A percentile compares a stretch with the other conserved stretches of the same genome.
These are phyloP conservation scores for Cercospora zeina DNA, from an alignment of 2,329 filamentous ascomycete genomes.

Conservation along the genomic window DNA sequence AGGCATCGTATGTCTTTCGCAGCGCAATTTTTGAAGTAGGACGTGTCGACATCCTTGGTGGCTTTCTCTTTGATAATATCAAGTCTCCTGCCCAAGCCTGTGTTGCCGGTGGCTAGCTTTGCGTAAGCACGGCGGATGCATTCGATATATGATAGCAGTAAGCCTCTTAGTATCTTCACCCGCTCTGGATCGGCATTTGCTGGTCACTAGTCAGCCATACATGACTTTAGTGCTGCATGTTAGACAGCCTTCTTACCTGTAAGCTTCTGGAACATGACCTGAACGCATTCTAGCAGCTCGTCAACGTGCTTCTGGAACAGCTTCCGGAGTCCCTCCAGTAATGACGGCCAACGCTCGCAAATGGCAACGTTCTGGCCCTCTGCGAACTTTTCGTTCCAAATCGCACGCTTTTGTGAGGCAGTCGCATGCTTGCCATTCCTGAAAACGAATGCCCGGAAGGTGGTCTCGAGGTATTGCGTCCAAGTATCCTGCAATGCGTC, in stretches of 20 bases:
- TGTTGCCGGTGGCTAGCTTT: not conserved
- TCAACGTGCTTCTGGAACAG: not conserved
- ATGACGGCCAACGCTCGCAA: not conserved
- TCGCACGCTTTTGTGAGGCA: not conserved
- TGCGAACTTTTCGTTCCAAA: not conserved
- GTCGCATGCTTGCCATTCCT: not conserved
- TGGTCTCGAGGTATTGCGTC: not conserved
- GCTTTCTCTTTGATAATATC: not conserved
- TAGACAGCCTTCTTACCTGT: not conserved
- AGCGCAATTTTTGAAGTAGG: not conserved
- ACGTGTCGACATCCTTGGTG: not conserved
- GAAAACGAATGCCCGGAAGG: not conserved
- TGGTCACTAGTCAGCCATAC: not conserved
- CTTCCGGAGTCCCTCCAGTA: not conserved
- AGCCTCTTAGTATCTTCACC: not conserved
- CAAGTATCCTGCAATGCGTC: not conserved
- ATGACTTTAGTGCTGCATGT: not conserved
- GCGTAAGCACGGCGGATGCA: not conserved
- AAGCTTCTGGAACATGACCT: not conserved
- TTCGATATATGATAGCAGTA: not conserved
- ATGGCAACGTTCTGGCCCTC: not conserved
- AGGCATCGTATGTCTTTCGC: not conserved
- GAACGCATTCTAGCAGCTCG: not conserved
- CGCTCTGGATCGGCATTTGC: not conserved
- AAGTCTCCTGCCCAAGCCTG: not conserved